Evolutionary conservation across 176 grass and related monocot genomes (phyloP).

Genomic region (Poa annua): DNA sequence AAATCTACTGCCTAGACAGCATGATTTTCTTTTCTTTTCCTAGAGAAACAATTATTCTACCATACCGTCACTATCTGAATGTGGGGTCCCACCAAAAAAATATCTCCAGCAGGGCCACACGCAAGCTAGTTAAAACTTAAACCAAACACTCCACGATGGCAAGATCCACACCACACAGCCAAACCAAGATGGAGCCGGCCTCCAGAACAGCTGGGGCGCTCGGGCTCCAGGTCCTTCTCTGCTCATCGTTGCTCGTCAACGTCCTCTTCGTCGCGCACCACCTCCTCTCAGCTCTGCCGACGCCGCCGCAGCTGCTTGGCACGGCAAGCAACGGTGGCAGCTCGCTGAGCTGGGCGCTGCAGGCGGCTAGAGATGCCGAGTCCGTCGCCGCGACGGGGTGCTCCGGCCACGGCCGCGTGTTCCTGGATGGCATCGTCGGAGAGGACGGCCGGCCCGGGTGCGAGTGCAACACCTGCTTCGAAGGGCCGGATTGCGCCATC

Average conservation of each 20-base stretch:
- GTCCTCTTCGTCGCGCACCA: conserved; percentile 51
- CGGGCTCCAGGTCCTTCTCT: conserved; percentile 34
- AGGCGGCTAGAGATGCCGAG: conserved; percentile 69
- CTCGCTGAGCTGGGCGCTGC: conserved; percentile 57
- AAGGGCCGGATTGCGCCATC: conserved; percentile 65
- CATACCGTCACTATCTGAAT: no score
- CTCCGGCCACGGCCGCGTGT: conserved; percentile 73
- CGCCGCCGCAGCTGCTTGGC: neutral
- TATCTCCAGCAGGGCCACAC: neutral
- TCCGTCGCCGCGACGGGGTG: conserved; percentile 54
- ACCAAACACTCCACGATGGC: neutral
- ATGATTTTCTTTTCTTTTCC: no score
- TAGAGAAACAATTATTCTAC: no score
- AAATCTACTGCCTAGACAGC: no score
- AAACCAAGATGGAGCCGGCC: conserved; percentile 21
- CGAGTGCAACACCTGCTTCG: conserved; percentile 78
- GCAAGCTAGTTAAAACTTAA: neutral
- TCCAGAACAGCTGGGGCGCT: neutral
- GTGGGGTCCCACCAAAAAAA: neutral
- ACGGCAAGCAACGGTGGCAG: neutral
- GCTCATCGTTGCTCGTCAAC: conserved; percentile 62
- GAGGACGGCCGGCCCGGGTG: conserved; percentile 49
- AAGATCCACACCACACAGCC: neutral
- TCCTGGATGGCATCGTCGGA: conserved; percentile 49
- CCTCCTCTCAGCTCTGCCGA: conserved; percentile 25